These are phyloP conservation scores for Rutidosis leptorrhynchoides DNA, from an alignment of 129 eudicot species.

Conservation along the genomic window DNA sequence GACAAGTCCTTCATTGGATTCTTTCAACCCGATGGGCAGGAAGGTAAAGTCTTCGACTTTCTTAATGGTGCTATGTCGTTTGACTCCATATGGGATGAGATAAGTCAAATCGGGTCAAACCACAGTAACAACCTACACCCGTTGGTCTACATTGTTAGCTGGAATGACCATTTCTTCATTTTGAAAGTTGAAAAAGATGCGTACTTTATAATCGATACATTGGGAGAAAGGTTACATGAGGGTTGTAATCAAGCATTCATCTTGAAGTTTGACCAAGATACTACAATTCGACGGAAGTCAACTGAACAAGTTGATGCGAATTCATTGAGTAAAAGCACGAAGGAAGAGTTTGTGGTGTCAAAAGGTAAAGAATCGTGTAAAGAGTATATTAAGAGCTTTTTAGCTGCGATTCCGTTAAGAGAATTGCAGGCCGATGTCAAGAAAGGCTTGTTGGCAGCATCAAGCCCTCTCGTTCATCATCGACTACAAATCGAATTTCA, in stretches of 20 bases:
- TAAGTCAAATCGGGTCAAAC: slow-evolving; percentile 32
- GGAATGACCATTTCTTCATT: slow-evolving; percentile 32
- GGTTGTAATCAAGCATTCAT: slow-evolving; percentile 61
- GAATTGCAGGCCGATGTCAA: slow-evolving; percentile 67
- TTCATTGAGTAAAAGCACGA: not conserved
- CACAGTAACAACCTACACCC: slow-evolving; percentile 23
- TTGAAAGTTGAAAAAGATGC: slow-evolving; percentile 55
- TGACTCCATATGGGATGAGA: slow-evolving; percentile 60
- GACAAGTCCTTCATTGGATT: slow-evolving; percentile 56
- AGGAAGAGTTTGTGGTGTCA: slow-evolving; percentile 31
- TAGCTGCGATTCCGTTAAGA: slow-evolving; percentile 78
- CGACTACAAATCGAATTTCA: slow-evolving; percentile 45
- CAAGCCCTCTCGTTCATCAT: slow-evolving; percentile 49
- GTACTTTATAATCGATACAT: slow-evolving; percentile 55
- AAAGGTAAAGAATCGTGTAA: slow-evolving; percentile 74
- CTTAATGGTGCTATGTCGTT: slow-evolving; percentile 60
- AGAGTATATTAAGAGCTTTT: slow-evolving; percentile 76
- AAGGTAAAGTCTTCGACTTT: slow-evolving; percentile 40
- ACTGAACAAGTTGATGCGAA: not conserved
- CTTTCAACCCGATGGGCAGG: slow-evolving; percentile 41
- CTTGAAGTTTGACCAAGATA: slow-evolving; percentile 46
- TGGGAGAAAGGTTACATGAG: slow-evolving; percentile 68
- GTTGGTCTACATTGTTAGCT: slow-evolving; percentile 52
- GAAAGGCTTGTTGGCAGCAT: slow-evolving; percentile 52
- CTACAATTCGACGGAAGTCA: slow-evolving; percentile 31